phyloP scores from a whole-genome alignment of 2,329 filamentous ascomycete species.

The Fusarium nanum region DNA sequence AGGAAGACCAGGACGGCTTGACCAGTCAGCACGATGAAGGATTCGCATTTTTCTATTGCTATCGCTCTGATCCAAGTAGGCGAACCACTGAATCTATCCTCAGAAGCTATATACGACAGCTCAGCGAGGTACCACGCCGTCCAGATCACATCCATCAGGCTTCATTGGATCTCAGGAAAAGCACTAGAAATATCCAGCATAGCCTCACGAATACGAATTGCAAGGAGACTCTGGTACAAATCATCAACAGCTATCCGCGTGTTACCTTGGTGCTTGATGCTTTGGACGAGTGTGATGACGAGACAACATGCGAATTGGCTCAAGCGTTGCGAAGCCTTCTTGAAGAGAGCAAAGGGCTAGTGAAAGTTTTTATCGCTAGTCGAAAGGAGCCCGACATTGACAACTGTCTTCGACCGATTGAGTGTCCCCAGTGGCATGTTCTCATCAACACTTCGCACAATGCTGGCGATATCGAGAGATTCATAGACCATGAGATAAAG shows the following conservation, averaged over 20 bases:
- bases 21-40: not conserved
- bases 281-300: not conserved
- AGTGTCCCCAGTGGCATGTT: no score
- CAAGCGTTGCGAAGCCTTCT: not conserved
- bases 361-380: not conserved
- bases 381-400: not conserved
- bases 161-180: no score
- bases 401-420: no score
- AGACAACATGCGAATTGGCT: not conserved
- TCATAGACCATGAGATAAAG: no score
- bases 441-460: not conserved
- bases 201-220: not conserved
- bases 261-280: not conserved
- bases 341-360: not conserved
- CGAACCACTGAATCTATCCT: not conserved
- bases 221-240: not conserved
- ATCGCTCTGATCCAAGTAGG: not conserved
- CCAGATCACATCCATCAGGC: not conserved
- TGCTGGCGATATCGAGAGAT: not conserved
- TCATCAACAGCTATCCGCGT: not conserved
- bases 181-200: no score
- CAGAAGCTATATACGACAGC: not conserved
- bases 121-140: not conserved
- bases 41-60: not conserved
- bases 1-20: rapidly evolving